Evolutionary conservation across 2,329 filamentous ascomycete genomes (phyloP).

Genomic region (Sclerotinia trifoliorum): DNA sequence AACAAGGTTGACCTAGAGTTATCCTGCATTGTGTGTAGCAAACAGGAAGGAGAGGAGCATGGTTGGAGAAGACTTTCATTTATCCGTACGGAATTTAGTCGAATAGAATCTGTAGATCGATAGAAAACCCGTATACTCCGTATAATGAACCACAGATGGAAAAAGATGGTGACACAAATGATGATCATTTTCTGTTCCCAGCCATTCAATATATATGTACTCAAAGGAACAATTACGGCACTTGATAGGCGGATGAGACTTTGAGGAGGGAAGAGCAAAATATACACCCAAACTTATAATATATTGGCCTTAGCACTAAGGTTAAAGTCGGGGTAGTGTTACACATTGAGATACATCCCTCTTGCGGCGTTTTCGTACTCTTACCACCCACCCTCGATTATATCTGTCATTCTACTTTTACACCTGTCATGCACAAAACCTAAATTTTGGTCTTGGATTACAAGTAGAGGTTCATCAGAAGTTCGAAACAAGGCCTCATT

Average conservation of each 20-base stretch:
- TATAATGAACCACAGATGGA: background rate
- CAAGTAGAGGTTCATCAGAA: background rate
- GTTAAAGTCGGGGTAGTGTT: background rate
- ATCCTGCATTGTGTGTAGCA: background rate
- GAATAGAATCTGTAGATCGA: too few species aligned
- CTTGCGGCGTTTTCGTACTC: background rate
- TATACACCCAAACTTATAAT: background rate
- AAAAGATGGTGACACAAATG: background rate
- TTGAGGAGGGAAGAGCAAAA: background rate
- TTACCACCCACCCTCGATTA: background rate
- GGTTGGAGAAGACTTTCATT: background rate
- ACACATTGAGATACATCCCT: background rate
- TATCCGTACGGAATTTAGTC: background rate
- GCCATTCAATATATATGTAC: background rate
- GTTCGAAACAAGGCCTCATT: too few species aligned
- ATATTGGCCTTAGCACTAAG: background rate
- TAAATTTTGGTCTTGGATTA: background rate
- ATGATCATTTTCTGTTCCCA: background rate
- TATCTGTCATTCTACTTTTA: background rate
- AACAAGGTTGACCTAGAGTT: background rate
- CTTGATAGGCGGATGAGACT: background rate
- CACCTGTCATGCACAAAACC: background rate
- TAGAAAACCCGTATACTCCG: background rate
- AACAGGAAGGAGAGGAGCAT: conserved; percentile 1
- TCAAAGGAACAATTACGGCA: background rate